Evolutionary conservation across 768 basidiomycete species (phyloP).

Genomic region (Sporobolomyces pararoseus): DNA sequence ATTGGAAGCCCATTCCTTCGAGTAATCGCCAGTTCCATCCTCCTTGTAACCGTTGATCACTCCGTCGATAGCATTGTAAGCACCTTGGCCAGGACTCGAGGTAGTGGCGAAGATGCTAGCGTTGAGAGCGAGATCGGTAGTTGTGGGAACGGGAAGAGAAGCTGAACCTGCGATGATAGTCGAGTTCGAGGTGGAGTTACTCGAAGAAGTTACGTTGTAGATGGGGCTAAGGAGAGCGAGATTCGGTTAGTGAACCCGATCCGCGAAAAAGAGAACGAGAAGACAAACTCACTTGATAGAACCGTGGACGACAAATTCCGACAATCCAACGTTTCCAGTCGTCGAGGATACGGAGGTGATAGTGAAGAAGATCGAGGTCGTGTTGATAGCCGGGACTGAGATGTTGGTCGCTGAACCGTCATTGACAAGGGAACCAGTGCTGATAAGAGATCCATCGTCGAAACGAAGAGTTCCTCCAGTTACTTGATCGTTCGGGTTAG

Average conservation of each 20-base stretch:
- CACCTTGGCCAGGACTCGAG: background rate
- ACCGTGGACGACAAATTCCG: conserved; percentile 27
- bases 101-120: conserved; percentile 10
- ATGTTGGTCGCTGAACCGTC: conserved; percentile 31
- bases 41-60: conserved; percentile 32
- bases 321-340: conserved; percentile 12
- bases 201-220: background rate
- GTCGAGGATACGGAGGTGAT: conserved; percentile 18
- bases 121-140: conserved; percentile 17
- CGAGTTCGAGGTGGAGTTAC: conserved; percentile 10
- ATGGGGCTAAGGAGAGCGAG: background rate
- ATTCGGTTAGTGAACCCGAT: background rate
- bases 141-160: background rate
- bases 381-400: conserved; percentile 14
- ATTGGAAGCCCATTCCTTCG: conserved; percentile 34
- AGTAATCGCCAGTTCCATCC: conserved; percentile 15
- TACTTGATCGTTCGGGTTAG: conserved; percentile 36
- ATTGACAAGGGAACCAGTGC: conserved; percentile 22
- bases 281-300: conserved; percentile 6
- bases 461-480: conserved; percentile 23
- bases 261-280: background rate
- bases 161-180: conserved; percentile 6
- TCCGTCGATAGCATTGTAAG: conserved; percentile 27
- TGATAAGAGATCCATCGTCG: conserved; percentile 21
- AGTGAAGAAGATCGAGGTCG: conserved; percentile 30